Evolutionary conservation across 768 basidiomycete genomes (phyloP), one percentile per base, ranked within the genome.

Genomic region (Mycena metata): DNA sequence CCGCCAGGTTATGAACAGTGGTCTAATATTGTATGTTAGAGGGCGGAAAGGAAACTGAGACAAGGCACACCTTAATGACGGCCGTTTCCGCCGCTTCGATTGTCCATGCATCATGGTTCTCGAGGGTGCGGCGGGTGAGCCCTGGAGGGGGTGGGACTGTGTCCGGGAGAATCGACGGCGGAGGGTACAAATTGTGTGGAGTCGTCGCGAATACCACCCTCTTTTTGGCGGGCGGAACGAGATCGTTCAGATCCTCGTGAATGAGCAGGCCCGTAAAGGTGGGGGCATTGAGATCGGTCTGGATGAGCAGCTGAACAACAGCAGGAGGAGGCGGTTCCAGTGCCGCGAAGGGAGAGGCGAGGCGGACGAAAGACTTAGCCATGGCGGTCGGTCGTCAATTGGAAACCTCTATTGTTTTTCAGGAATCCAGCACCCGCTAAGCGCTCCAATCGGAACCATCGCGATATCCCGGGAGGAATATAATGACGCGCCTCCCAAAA

Each of bases 321-420:
- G 66, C 62, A 41, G 62, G 50, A 60, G 69, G 69, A 6, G 64
- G 69, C 47, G 30, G 26, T 24, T 64, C 69, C 35, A 59, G 24
- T 56, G 56, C 58, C 26, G 59, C 68, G 58, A 69, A 67, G 50
- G 62, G 68, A 60, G 47, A 64, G 58, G n/a, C 30, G 47, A 42
- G 19, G 52, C 43, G 59, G 30, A 49, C 46, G 39, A 42, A 45
- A 45, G 33, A 30, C 11, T 11, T 10, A 54, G 50, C 64, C 64
- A 66, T 66, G 58, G 58, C 13, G 47, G 49, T 52, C 64, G 39
- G 39, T 39, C 39, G 39, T 39, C 39, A 10, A 15, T 11, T 15
- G 15, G 10, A 15, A 39, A 39, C 39, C 39, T 39, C 9, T 39
- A 15, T 39, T 39, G 39, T 39, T 11, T 39, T 39, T 39, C 15